phyloP scores from a whole-genome alignment of 495 filamentous ascomycete genomes.

The Neurospora discreta region DNA sequence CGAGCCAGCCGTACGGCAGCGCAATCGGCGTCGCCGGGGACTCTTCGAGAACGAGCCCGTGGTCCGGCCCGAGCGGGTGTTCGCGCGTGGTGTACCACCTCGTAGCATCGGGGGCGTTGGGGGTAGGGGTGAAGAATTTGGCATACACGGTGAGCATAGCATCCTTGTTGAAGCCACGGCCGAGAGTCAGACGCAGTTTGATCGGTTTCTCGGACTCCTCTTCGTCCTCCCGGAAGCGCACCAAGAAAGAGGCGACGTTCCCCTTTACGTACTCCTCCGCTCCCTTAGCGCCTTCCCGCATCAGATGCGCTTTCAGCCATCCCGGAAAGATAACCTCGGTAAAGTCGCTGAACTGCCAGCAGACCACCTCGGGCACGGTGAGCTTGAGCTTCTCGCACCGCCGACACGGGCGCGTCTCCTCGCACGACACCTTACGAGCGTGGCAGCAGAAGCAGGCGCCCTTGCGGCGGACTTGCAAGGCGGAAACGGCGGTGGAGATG shows the following conservation, averaged over 20 bases:
- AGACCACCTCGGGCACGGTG: conserved; percentile 32
- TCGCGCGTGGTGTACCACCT: conserved; percentile 38
- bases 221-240: not conserved
- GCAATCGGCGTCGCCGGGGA: conserved; percentile 33
- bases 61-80: conserved; percentile 4
- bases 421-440: conserved; percentile 36
- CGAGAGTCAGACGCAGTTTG: not conserved
- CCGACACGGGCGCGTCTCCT: conserved; percentile 34
- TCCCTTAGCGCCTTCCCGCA: not conserved
- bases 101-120: conserved; percentile 5
- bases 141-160: conserved; percentile 8
- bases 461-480: conserved; percentile 33
- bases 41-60: conserved; percentile 25
- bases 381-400: conserved; percentile 34
- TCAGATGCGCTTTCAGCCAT: conserved; percentile 6
- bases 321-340: conserved; percentile 32
- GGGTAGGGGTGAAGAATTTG: conserved; percentile 35
- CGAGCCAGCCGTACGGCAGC: conserved; percentile 7
- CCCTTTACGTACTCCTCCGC: conserved; percentile 6
- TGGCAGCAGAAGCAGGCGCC: conserved; percentile 42
- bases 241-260: conserved; percentile 23
- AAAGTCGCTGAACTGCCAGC: conserved; percentile 39
- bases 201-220: not conserved
- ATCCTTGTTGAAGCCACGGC: not conserved
- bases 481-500: conserved; percentile 33